These are phyloP conservation scores for Verticillium longisporum DNA, from an alignment of 2,329 filamentous ascomycete species.

Conservation along the genomic window DNA sequence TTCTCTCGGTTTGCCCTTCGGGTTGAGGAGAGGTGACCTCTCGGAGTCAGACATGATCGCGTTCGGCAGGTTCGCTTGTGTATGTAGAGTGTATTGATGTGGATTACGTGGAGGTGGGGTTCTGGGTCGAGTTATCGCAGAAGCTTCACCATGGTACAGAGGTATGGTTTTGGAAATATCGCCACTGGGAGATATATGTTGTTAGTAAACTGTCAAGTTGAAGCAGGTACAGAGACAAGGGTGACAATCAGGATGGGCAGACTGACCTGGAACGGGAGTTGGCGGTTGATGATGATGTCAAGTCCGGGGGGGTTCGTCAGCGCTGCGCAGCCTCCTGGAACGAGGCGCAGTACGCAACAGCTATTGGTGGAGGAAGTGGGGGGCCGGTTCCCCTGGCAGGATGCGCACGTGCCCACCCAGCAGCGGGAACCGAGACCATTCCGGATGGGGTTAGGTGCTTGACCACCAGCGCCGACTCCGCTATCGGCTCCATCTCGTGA, in stretches of 20 bases:
- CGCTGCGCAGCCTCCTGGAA: background rate
- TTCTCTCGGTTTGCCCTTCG: constrained; percentile 19
- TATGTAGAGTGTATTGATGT: background rate
- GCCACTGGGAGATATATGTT: too few species aligned
- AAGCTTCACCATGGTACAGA: background rate
- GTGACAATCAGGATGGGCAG: background rate
- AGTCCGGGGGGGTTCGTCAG: constrained; percentile 9
- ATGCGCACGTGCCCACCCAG: background rate
- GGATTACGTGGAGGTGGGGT: background rate
- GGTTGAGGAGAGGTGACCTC: constrained; percentile 35
- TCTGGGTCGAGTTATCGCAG: background rate
- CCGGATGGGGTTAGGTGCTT: background rate
- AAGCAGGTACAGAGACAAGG: too few species aligned
- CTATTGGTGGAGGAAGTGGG: background rate
- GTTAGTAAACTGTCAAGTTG: too few species aligned
- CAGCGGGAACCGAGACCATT: background rate
- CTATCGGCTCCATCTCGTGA: background rate
- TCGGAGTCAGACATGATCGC: constrained; percentile 36
- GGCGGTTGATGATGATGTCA: constrained; percentile 12
- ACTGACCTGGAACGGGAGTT: background rate
- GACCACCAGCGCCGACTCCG: background rate
- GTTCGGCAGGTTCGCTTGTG: background rate
- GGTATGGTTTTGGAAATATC: background rate
- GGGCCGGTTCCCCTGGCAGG: background rate
- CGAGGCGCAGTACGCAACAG: background rate